These are phyloP conservation scores for Intubia oerlemansii DNA, from an alignment of 2,329 filamentous ascomycete species.

Conservation along the genomic window DNA sequence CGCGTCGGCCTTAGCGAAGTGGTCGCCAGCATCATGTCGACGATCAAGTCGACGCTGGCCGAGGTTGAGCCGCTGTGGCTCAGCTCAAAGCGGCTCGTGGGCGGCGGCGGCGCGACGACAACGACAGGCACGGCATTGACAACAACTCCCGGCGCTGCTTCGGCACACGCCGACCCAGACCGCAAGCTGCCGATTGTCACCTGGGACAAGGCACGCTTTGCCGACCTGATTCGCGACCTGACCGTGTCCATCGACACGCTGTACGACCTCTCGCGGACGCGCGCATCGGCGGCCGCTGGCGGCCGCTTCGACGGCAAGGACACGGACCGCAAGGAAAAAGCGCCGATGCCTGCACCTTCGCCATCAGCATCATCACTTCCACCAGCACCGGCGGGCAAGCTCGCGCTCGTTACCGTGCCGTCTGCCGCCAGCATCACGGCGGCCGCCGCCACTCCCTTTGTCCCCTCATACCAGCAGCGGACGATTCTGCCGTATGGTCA, in stretches of 20 bases:
- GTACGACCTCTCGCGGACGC: constrained; percentile 51
- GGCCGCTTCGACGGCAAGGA: not conserved
- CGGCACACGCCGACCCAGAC: constrained; percentile 2
- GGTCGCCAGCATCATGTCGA: constrained; percentile 58
- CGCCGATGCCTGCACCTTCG: too few species aligned
- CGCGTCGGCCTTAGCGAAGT: constrained; percentile 57
- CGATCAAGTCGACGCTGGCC: constrained; percentile 59
- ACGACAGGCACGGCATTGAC: not conserved
- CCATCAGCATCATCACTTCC: not conserved
- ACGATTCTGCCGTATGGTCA: not conserved
- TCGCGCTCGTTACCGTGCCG: constrained; percentile 7
- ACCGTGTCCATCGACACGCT: constrained; percentile 62
- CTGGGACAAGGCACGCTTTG: constrained; percentile 53
- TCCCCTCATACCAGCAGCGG: too few species aligned
- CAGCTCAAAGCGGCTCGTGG: constrained; percentile 27
- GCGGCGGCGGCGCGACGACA: not conserved
- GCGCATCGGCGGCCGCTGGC: constrained; percentile 23
- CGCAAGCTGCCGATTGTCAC: constrained; percentile 31
- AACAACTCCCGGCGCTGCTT: not conserved
- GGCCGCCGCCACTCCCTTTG: too few species aligned
- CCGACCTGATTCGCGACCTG: constrained; percentile 52
- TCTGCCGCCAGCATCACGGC: constrained; percentile 1
- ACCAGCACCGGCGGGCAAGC: constrained; percentile 10
- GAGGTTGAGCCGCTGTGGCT: constrained; percentile 55
- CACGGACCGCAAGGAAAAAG: not conserved